phyloP scores from a whole-genome alignment of 2,329 filamentous ascomycete genomes.

The Botrytis porri region DNA sequence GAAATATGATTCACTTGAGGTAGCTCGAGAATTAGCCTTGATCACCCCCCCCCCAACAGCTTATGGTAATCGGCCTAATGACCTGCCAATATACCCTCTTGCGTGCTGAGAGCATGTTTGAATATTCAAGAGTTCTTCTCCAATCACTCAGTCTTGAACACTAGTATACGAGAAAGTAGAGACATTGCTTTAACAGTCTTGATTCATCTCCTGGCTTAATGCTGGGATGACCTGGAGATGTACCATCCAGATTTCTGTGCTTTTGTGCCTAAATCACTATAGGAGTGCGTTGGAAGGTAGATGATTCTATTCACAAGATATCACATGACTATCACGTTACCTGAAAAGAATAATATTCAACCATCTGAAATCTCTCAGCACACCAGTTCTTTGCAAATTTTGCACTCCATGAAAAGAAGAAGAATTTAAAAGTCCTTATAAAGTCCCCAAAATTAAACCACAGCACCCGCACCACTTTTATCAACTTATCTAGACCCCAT shows the following conservation, averaged over 20 bases:
- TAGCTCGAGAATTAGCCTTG: too few species aligned
- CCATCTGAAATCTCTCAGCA: too few species aligned
- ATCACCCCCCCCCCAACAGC: too few species aligned
- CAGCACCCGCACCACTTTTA: not conserved
- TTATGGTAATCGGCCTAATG: not conserved
- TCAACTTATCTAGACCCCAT: not conserved
- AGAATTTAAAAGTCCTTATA: not conserved
- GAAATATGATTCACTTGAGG: too few species aligned
- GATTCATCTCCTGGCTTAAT: accelerated
- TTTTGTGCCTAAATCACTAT: not conserved
- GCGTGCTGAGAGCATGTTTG: too few species aligned
- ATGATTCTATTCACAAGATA: too few species aligned
- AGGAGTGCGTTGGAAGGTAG: not conserved
- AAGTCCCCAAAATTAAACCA: not conserved
- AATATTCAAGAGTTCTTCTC: too few species aligned
- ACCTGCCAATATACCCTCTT: not conserved
- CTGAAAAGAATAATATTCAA: not conserved
- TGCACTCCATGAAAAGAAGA: not conserved
- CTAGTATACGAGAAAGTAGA: not conserved
- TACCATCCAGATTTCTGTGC: not conserved
- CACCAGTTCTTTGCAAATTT: too few species aligned
- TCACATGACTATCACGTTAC: not conserved
- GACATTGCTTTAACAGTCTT: not conserved
- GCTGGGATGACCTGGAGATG: not conserved
- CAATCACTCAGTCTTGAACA: not conserved